Conservation (phyloP, 1,284 basidiomycete species). For the Macrocybe sp. region DNA sequence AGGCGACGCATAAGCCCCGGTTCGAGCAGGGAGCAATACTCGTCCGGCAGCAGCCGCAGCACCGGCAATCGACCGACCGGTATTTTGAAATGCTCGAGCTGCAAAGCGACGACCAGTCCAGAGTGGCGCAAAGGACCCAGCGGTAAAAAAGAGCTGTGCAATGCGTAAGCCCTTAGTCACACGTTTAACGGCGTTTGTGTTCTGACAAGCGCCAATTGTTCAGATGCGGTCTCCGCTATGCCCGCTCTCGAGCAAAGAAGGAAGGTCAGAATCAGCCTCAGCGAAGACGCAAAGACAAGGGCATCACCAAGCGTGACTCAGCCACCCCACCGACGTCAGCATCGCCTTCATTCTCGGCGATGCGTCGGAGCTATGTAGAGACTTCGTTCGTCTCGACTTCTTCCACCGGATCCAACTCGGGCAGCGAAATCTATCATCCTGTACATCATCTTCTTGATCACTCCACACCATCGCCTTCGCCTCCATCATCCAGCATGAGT, state of each 20-base stretch:
- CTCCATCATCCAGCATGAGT: constrained; percentile 43
- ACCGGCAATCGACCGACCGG: constrained; percentile 64
- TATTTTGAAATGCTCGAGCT: constrained; percentile 74
- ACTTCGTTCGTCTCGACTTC: constrained; percentile 43
- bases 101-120: constrained; percentile 80
- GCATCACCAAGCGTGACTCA: constrained; percentile 35
- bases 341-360: constrained; percentile 27
- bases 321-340: constrained; percentile 38
- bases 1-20: constrained; percentile 50
- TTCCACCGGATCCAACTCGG: constrained; percentile 46
- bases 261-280: constrained; percentile 46
- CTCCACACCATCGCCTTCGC: constrained; percentile 56
- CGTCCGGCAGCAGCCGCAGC: constrained; percentile 28
- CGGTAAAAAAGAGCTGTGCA: constrained; percentile 90
- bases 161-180: constrained; percentile 56
- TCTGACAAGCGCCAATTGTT: not conserved
- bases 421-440: constrained; percentile 51
- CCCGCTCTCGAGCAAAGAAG: constrained; percentile 78
- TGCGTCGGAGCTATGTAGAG: constrained; percentile 43
- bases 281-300: constrained; percentile 42
- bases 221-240: constrained; percentile 77
- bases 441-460: constrained; percentile 30
- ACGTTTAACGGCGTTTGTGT: not conserved
- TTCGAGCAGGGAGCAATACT: constrained; percentile 27
- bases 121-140: constrained; percentile 93